phyloP scores from a whole-genome alignment of 108 stramenopile species.

The Tribonema minus region DNA sequence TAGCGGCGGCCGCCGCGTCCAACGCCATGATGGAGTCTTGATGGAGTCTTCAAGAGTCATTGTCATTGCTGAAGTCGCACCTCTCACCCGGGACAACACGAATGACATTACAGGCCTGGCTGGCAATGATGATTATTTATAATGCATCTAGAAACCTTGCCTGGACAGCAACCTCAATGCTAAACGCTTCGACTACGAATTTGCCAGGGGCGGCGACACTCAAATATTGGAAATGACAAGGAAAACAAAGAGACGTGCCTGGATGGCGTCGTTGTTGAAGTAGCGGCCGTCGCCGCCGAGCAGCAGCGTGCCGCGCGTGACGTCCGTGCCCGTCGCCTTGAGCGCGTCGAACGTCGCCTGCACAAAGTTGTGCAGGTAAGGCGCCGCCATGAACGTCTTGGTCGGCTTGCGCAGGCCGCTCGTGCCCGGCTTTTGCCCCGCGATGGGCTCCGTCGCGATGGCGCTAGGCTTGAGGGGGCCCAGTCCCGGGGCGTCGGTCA shows the following conservation, averaged over 20 bases:
- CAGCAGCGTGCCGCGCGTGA: slow-evolving; percentile 80
- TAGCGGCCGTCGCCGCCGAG: slow-evolving; percentile 99
- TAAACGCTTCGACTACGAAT: no score
- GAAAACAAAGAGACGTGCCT: no score
- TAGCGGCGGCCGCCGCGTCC: slow-evolving; percentile 99
- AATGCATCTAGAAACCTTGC: no score
- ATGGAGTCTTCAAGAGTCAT: no score
- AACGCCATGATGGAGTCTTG: no score
- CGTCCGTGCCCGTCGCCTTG: slow-evolving; percentile 72
- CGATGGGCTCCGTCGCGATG: slow-evolving; percentile 80
- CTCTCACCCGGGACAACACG: no score
- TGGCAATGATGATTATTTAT: no score
- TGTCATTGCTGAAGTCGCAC: no score
- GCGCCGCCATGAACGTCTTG: slow-evolving; percentile 77
- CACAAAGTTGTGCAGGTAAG: slow-evolving; percentile 97
- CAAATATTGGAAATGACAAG: no score
- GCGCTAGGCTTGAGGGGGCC: slow-evolving; percentile 71
- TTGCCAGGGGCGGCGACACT: no score
- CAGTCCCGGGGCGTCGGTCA: slow-evolving; percentile 75
- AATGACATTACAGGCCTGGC: no score
- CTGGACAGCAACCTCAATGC: no score
- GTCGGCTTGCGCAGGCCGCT: slow-evolving; percentile 98
- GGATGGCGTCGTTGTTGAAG: slow-evolving; percentile 90
- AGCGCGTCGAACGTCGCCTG: slow-evolving; percentile 91
- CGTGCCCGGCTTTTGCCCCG: slow-evolving; percentile 99